These are phyloP conservation scores for Globisporangium echinulatum DNA, from an alignment of 352 stramenopile species.

Conservation along the genomic window DNA sequence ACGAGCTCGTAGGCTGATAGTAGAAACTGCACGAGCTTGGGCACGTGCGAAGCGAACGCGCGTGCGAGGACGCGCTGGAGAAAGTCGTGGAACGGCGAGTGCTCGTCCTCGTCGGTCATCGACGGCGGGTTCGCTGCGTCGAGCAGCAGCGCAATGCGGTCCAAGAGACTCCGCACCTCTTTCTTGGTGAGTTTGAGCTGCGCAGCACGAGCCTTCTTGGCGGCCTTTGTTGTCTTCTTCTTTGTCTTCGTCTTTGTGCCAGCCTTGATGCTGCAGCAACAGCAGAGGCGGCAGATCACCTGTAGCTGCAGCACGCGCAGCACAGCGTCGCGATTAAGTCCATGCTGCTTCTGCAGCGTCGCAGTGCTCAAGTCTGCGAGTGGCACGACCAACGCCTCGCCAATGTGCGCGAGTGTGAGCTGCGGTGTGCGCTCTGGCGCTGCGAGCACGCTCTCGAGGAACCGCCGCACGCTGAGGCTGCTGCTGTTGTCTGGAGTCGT, in stretches of 20 bases:
- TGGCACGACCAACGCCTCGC: conserved; percentile 15
- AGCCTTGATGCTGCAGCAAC: conserved; percentile 24
- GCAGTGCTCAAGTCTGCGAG: conserved; percentile 24
- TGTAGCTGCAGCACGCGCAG: conserved; percentile 61
- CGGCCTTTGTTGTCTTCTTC: neutral
- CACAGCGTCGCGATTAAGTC: conserved; percentile 24
- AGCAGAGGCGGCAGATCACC: conserved; percentile 45
- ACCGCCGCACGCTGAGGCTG: conserved; percentile 1
- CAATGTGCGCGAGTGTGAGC: conserved; percentile 14
- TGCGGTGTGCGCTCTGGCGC: neutral
- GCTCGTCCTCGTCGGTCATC: conserved; percentile 56
- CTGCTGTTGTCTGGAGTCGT: neutral
- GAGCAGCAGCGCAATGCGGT: conserved; percentile 67
- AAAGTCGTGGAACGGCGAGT: conserved; percentile 69
- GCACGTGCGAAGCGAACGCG: conserved; percentile 32
- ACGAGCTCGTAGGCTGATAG: conserved; percentile 51
- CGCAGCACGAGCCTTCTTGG: neutral
- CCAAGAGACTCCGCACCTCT: conserved; percentile 59
- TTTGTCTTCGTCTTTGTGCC: conserved; percentile 28
- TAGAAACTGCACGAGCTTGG: conserved; percentile 43
- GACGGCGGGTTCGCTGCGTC: conserved; percentile 63
- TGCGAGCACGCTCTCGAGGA: conserved; percentile 8
- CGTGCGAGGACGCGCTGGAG: conserved; percentile 41
- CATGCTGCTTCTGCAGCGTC: conserved; percentile 18
- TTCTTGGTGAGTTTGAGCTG: conserved; percentile 27